Evolutionary conservation across 2,329 filamentous ascomycete species (phyloP).

Genomic region (Fusarium bactridioides): DNA sequence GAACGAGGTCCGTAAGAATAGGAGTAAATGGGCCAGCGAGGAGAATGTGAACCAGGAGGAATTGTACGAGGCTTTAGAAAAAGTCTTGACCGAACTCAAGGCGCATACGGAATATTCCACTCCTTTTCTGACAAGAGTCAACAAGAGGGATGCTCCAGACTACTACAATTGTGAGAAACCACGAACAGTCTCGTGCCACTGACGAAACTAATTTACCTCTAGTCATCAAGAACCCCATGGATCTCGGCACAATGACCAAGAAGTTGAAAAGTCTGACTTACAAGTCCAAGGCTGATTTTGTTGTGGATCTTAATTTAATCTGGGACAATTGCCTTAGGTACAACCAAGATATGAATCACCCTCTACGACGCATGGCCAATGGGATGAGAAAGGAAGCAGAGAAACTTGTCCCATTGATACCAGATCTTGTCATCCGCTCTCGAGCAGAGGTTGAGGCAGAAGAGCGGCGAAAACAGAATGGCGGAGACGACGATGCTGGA

Average conservation of each 20-base stretch:
- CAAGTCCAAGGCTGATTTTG: slow-evolving; percentile 93
- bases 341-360: slow-evolving; percentile 88
- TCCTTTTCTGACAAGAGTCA: slow-evolving; percentile 93
- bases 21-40: slow-evolving; percentile 98
- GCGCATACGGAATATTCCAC: slow-evolving; percentile 97
- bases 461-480: slow-evolving; percentile 83
- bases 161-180: slow-evolving; percentile 82
- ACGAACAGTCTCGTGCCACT: background rate
- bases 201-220: slow-evolving; percentile 38
- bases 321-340: slow-evolving; percentile 98
- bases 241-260: slow-evolving; percentile 97
- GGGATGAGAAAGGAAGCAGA: slow-evolving; percentile 98
- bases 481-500: slow-evolving; percentile 80
- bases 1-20: slow-evolving; percentile 96
- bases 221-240: slow-evolving; percentile 98
- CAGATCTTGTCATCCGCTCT: slow-evolving; percentile 88
- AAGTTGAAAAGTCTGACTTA: slow-evolving; percentile 84
- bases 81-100: slow-evolving; percentile 95
- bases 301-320: slow-evolving; percentile 90
- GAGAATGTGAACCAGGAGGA: slow-evolving; percentile 98
- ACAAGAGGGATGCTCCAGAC: slow-evolving; percentile 95
- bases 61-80: slow-evolving; percentile 94
- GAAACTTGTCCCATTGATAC: slow-evolving; percentile 93
- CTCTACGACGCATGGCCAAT: slow-evolving; percentile 88
- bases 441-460: slow-evolving; percentile 94